Percentiles rank a stretch among this genome's conserved stretches.
phyloP scores from a whole-genome alignment of 805 yeast genomes.

The Hanseniaspora occidentalis region DNA sequence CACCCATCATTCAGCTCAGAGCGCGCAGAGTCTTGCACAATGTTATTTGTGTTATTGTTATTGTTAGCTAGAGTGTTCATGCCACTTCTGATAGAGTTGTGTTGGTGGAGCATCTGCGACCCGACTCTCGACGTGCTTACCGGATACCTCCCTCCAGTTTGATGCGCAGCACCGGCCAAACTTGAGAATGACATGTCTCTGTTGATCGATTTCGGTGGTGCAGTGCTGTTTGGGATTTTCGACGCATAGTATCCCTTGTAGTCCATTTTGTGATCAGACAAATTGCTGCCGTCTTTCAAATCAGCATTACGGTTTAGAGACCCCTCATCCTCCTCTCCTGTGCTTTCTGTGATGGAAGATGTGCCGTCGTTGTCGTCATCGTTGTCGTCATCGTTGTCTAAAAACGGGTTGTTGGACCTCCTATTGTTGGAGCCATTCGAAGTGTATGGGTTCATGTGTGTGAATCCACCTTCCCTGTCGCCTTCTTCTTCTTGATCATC shows the following conservation, averaged over 20 bases:
- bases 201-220: neutral
- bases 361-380: conserved; percentile 14
- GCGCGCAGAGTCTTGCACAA: too few species aligned
- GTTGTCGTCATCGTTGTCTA: conserved; percentile 8
- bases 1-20: neutral
- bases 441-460: neutral
- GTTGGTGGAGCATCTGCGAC: conserved; percentile 34
- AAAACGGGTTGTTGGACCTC: conserved; percentile 8
- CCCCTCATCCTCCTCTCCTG: too few species aligned
- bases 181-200: conserved; percentile 3
- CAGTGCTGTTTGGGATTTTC: neutral
- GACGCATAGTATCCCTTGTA: neutral
- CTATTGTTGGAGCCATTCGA: neutral
- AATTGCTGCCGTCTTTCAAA: conserved; percentile 1
- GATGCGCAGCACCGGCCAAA: conserved; percentile 29
- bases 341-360: too few species aligned
- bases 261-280: neutral
- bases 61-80: conserved; percentile 1
- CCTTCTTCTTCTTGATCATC: conserved; percentile 2
- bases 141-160: conserved; percentile 60
- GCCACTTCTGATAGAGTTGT: conserved; percentile 1
- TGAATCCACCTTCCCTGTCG: neutral
- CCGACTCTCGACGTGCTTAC: conserved; percentile 43
- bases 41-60: too few species aligned
- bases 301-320: too few species aligned